Evolutionary conservation across 352 stramenopile genomes (phyloP), one percentile per base, ranked within the genome.

Genomic region (Globisporangium cylindrosporum): DNA sequence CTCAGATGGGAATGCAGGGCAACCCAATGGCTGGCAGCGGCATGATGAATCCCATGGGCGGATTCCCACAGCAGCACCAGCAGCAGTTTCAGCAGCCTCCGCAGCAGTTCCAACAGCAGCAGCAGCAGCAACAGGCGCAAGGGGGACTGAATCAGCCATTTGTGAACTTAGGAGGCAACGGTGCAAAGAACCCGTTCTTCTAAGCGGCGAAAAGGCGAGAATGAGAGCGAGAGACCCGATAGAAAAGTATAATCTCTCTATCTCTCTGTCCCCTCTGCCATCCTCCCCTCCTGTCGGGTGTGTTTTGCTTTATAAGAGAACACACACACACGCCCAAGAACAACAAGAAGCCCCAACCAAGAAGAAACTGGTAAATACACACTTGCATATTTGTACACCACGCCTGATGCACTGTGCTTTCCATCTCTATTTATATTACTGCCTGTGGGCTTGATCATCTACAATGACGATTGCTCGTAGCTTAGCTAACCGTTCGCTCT

Each of bases 61-160:
- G 59, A 8, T 85, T 85, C 63, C 76, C 82, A 55, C 74, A 76
- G 20, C 77, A 82, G 54, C 77, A 81, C n/a, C 74, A 78, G 29
- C 73, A 82, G 34, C 73, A 72, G 49, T 60, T 70, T 25, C 75
- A 74, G 12, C 73, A 79, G 15, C 73, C 72, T 46, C 38, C 38
- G 36, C 74, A 73, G 18, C 72, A 70, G 7, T 32, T 69, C 7
- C 71, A 73, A 3, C 80, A 75, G 27, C 82, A 71, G 18, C 76
- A 69, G 15, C 80, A 78, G 29, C 81, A 84, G 32, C 71, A 69
- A 53, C 74, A 82, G 69, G 58, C 77, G 20, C 58, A 66, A 54
- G 74, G 76, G 5, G 81, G 86, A 49, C 69, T 92, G 58, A 90
- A 81, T 75, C 82, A 94, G 70, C 73, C 86, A n/a, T 94, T 94